Conservation (phyloP, 2,329 filamentous ascomycete genomes). For the Fusarium sarcochroum region DNA sequence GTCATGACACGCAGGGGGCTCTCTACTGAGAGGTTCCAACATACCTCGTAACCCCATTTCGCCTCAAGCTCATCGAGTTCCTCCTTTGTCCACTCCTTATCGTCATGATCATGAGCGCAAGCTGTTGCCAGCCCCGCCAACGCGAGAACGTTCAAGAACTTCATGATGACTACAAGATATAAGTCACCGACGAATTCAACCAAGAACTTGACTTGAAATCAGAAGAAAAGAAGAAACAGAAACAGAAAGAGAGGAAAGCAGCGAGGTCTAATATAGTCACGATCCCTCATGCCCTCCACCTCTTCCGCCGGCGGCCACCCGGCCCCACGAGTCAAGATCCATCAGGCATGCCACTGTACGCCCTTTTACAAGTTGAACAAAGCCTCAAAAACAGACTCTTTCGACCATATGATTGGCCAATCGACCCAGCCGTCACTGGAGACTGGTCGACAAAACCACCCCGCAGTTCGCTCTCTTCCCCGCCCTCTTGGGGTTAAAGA, state of each 20-base stretch:
- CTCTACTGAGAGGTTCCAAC: constrained; percentile 33
- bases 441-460: constrained; percentile 11
- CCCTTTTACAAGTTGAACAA: constrained; percentile 8
- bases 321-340: constrained; percentile 39
- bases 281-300: constrained; percentile 21
- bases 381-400: neutral
- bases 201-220: neutral
- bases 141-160: constrained; percentile 48
- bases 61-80: constrained; percentile 66
- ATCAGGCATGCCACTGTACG: constrained; percentile 6
- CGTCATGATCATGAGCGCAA: constrained; percentile 53
- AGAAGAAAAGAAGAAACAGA: neutral
- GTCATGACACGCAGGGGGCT: neutral
- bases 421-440: neutral
- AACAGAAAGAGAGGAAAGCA: neutral
- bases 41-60: constrained; percentile 71
- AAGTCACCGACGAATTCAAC: neutral
- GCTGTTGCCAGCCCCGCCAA: constrained; percentile 46
- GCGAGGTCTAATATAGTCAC: constrained; percentile 38
- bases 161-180: constrained; percentile 43
- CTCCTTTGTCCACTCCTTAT: constrained; percentile 64
- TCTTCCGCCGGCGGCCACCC: constrained; percentile 18
- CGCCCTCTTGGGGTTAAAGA: constrained; percentile 20
- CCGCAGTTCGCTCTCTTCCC: constrained; percentile 25
- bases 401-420: constrained; percentile 25